A percentile compares a stretch with the other conserved stretches of the same genome.
Evolutionary conservation across 2,329 filamentous ascomycete genomes (phyloP).

Genomic region (Grosmannia penicillata): DNA sequence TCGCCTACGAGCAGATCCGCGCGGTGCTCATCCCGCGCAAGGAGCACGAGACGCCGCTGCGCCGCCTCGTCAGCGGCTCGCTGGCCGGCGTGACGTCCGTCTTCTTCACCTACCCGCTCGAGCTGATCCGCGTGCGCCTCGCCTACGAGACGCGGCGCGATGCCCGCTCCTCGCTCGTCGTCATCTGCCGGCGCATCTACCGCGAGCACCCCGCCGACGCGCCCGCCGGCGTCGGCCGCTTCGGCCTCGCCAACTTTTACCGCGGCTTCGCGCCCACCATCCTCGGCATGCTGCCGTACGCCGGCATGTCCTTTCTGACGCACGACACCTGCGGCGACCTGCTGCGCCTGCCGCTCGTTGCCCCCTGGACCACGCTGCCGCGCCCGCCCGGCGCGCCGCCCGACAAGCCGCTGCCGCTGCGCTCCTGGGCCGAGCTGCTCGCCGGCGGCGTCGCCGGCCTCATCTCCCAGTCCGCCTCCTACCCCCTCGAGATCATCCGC

Average conservation of each 20-base stretch:
- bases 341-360: conserved; percentile 53
- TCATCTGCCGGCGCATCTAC: conserved; percentile 79
- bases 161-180: conserved; percentile 51
- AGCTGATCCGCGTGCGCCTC: conserved; percentile 80
- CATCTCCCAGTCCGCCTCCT: conserved; percentile 81
- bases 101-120: conserved; percentile 90
- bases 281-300: conserved; percentile 91
- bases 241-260: conserved; percentile 81
- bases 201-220: conserved; percentile 45
- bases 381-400: conserved; percentile 32
- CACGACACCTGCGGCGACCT: conserved; percentile 84
- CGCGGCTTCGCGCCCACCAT: conserved; percentile 83
- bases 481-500: conserved; percentile 84
- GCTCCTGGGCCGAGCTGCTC: conserved; percentile 72
- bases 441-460: conserved; percentile 78
- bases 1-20: conserved; percentile 94
- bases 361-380: conserved; percentile 61
- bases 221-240: conserved; percentile 24
- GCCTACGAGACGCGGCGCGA: conserved; percentile 84
- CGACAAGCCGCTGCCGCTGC: conserved; percentile 56
- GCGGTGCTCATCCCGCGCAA: conserved; percentile 56
- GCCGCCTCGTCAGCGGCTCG: conserved; percentile 60
- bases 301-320: conserved; percentile 86
- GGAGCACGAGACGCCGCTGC: conserved; percentile 63
- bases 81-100: conserved; percentile 78